Evolutionary conservation across 2,329 filamentous ascomycete genomes (phyloP), one percentile per base, ranked within the genome.

Genomic region (Aaosphaeria pasadenensis): DNA sequence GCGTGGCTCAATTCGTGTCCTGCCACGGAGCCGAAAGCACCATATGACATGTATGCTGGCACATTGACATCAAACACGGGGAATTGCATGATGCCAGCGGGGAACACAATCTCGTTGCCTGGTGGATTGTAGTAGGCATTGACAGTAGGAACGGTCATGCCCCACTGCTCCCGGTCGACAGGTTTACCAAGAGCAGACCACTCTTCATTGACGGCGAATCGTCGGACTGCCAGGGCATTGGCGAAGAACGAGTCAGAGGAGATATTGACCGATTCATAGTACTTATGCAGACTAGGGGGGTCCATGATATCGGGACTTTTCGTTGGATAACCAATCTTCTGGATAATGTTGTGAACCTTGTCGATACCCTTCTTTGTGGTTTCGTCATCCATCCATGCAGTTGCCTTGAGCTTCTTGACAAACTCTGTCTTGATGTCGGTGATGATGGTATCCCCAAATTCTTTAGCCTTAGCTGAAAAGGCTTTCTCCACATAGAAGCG

Each of bases 1-100:
- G 82, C 85, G 41, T 89, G 86, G 4, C 82, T 84, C 6, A 89
- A 75, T 63, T 88, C 85, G 58, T 89, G 86, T 2, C 85, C 86
- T 6, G 81, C 81, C 2, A 87, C 78, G 1, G 81, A 77, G 0
- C 85, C 86, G 60, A 88, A 85, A 0, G 81, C 82, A n/a, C 85
- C 85, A 62, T 87, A 89, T 7, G 79, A 79, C 35, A 88, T 69
- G 56, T 88, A 89, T 28, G 79, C 71, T 0, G 86, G 86, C 1
- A 86, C 75, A 5, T 78, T 71, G 7, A 80, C 77, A 49, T 85
- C 80, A 58, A 88, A 88, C 1, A 84, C 73, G 0, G 86, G 85
- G 3, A 81, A 79, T 62, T 88, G 85, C 79, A 87, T 64, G 48
- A 88, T 86, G 0, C 83, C 86, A 0, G 84, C 84, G 1, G 83